Base-by-base conservation (phyloP, 2,329 filamentous ascomycete species). In the Alternaria gansuensis region DNA sequence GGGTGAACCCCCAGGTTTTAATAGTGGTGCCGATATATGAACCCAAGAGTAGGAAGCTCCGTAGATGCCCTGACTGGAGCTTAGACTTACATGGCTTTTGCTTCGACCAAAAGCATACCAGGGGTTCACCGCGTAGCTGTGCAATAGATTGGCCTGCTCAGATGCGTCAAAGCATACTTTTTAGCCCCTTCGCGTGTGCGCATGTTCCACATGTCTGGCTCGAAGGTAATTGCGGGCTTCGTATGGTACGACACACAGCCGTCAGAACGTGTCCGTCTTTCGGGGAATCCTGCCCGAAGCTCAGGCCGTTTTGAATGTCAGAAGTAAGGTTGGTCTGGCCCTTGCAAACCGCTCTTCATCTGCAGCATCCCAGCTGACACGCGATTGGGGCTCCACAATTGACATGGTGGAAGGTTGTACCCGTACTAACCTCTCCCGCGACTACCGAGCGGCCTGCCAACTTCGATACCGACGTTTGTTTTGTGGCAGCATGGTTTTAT, bases 201-300 rank as follows among this genome's bases (percentile, higher is more conserved):
- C 63, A 59, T 61, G 67, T 64, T 69, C 66, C 67, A 67, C 69
- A 67, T 60, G 59, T 60, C 58, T 63, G 68, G 60, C 66, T 64
- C 63, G 54, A 50, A 61, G 45, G 60, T 57, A 59, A 57, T 63
- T 59, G 57, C 63, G 62, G 60, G 51, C 63, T 57, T 61, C 44
- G 44, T 34, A 48, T 48, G 44, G 31, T 36, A 36, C 62, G 63
- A 64, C 64, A 65, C 64, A 71, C 65, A 66, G 54, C 67, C 65
- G 64, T 63, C 62, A 63, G 51, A 57, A 66, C 43, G 60, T 59
- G 68, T 66, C 69, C 64, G 67, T 69, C 63, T 43, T 39, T 60
- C 69, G 68, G 74, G 66, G 68, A 70, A 69, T 63, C 54, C 64
- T 68, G 51, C 68, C 74, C 71, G 69, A 67, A 57, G 62, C 62